These are phyloP conservation scores for Phylloboletellus chloephorus DNA, from an alignment of 1,284 basidiomycete genomes.

Conservation along the genomic window DNA sequence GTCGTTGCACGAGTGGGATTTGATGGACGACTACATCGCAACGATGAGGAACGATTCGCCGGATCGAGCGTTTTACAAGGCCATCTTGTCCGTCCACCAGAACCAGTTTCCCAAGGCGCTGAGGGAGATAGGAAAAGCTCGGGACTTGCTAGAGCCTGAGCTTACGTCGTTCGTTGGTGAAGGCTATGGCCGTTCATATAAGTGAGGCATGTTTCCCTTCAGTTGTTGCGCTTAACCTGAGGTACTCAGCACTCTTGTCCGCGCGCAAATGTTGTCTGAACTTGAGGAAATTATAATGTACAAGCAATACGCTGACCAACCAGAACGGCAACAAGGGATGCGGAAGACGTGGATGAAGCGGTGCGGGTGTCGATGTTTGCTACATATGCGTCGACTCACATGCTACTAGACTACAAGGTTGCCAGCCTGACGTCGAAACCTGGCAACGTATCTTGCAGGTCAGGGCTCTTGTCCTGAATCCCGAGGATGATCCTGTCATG, in stretches of 20 bases:
- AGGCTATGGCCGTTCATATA: constrained; percentile 94
- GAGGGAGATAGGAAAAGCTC: constrained; percentile 89
- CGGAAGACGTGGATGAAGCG: constrained; percentile 94
- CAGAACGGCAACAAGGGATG: constrained; percentile 83
- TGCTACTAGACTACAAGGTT: constrained; percentile 75
- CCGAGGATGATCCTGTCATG: constrained; percentile 93
- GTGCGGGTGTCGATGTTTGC: constrained; percentile 35
- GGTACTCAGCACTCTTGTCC: constrained; percentile 77
- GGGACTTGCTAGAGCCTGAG: constrained; percentile 90
- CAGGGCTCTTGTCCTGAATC: constrained; percentile 88
- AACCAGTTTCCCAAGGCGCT: constrained; percentile 93
- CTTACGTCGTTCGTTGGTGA: constrained; percentile 91
- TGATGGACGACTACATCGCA: constrained; percentile 96
- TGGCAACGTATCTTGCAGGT: constrained; percentile 99
- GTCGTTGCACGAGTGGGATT: constrained; percentile 96
- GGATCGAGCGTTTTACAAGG: constrained; percentile 94
- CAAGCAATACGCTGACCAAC: constrained; percentile 92
- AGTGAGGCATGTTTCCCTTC: constrained; percentile 46
- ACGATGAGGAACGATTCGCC: constrained; percentile 94
- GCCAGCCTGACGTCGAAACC: constrained; percentile 97
- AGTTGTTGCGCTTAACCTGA: constrained; percentile 12
- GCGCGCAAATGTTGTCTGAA: constrained; percentile 98
- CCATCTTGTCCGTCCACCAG: constrained; percentile 93
- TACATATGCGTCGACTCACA: constrained; percentile 7
- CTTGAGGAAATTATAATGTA: constrained; percentile 97